Conservation (phyloP, 176 grass and related monocot species). For the Neostapfia colusana region DNA sequence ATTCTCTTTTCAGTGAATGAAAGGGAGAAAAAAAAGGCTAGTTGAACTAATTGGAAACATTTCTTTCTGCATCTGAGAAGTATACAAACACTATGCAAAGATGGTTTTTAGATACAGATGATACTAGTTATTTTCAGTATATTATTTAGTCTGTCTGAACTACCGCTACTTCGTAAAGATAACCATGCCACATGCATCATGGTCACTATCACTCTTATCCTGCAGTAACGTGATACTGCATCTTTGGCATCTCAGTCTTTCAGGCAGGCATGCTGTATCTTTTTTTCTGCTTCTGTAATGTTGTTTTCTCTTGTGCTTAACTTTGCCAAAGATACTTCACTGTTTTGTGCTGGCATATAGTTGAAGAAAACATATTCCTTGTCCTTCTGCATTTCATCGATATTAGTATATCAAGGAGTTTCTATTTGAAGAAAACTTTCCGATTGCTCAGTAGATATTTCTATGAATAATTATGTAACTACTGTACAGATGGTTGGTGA, state of each 20-base stretch:
- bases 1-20: conserved; percentile 17
- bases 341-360: conserved; percentile 8
- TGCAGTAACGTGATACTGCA: conserved; percentile 28
- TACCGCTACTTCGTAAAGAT: background rate
- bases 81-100: conserved; percentile 1
- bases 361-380: background rate
- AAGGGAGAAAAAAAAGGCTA: background rate
- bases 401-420: conserved; percentile 2
- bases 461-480: conserved; percentile 27
- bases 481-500: conserved; percentile 89
- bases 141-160: conserved; percentile 7
- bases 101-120: conserved; percentile 28
- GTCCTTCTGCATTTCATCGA: conserved; percentile 1
- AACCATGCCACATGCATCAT: conserved; percentile 11
- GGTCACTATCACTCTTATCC: conserved; percentile 16
- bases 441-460: conserved; percentile 13
- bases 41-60: conserved; percentile 12
- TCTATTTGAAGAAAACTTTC: background rate
- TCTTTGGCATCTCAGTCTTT: conserved; percentile 8
- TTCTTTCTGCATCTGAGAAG: conserved; percentile 8
- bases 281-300: conserved; percentile 16
- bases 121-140: conserved; percentile 10
- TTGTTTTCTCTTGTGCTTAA: conserved; percentile 18
- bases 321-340: conserved; percentile 4
- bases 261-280: background rate